These are phyloP conservation scores for Boletus sp. DNA, from an alignment of 768 basidiomycete species.

Conservation along the genomic window DNA sequence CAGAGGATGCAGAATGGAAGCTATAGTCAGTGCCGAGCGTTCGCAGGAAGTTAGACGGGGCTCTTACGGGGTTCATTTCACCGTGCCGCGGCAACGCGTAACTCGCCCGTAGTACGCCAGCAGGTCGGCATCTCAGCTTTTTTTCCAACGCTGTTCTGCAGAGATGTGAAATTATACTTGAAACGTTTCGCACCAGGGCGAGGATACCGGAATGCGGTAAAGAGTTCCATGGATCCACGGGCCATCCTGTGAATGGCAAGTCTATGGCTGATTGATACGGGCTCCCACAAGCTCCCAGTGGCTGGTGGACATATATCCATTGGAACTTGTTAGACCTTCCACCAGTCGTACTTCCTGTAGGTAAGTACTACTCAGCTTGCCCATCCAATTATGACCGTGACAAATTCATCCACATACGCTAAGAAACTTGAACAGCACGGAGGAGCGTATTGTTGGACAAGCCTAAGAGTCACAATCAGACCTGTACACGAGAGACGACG, in stretches of 20 bases:
- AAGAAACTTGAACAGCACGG: not conserved
- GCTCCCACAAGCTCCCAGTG: too few species aligned
- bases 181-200: not conserved
- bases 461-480: not conserved
- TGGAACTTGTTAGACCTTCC: too few species aligned
- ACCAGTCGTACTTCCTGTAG: too few species aligned
- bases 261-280: not conserved
- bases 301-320: too few species aligned
- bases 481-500: not conserved
- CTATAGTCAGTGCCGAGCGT: not conserved
- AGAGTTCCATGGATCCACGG: not conserved
- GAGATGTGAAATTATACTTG: too few species aligned
- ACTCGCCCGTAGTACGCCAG: not conserved
- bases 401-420: too few species aligned
- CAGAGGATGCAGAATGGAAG: not conserved
- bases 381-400: too few species aligned
- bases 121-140: not conserved
- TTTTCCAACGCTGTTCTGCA: not conserved
- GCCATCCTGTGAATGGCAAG: constrained; percentile 1
- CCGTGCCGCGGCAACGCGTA: not conserved
- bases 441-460: not conserved
- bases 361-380: too few species aligned
- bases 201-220: not conserved
- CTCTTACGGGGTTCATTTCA: not conserved
- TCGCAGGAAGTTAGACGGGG: too few species aligned